Conservation (phyloP, 2,329 filamentous ascomycete genomes). For the Phialophora verrucosa region DNA sequence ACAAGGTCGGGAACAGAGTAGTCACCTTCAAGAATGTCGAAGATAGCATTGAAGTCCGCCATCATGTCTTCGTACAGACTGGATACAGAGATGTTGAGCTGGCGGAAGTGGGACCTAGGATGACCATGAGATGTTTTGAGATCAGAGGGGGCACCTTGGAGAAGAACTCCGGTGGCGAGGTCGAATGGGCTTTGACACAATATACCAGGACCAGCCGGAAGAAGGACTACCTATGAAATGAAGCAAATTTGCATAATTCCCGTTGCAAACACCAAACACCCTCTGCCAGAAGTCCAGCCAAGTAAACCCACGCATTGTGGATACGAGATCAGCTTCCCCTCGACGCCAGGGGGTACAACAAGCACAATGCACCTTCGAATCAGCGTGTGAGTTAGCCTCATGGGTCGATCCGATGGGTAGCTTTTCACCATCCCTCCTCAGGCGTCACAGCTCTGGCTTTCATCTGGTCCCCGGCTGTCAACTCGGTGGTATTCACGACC, state of each 20-base stretch:
- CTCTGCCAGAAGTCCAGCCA: background rate
- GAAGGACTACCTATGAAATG: slow-evolving; percentile 81
- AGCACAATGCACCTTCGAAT: background rate
- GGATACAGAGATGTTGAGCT: slow-evolving; percentile 88
- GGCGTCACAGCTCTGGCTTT: slow-evolving; percentile 37
- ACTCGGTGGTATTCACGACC: slow-evolving; percentile 18
- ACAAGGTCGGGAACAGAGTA: slow-evolving; percentile 84
- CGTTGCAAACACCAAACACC: slow-evolving; percentile 1
- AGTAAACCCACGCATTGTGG: background rate
- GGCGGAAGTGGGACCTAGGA: slow-evolving; percentile 86
- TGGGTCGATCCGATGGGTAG: background rate
- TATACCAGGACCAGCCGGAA: slow-evolving; percentile 93
- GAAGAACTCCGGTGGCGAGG: slow-evolving; percentile 82
- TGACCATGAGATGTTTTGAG: slow-evolving; percentile 97
- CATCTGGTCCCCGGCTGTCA: slow-evolving; percentile 42
- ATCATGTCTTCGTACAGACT: slow-evolving; percentile 93
- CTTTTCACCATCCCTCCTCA: slow-evolving; percentile 26
- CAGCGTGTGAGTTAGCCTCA: background rate
- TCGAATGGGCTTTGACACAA: slow-evolving; percentile 95
- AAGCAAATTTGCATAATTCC: background rate
- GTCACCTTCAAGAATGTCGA: slow-evolving; percentile 95
- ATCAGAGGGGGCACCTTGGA: slow-evolving; percentile 90
- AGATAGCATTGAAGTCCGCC: slow-evolving; percentile 83
- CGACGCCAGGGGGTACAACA: background rate
- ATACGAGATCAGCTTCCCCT: background rate